A percentile compares a stretch with the other conserved stretches of the same genome.
These are phyloP conservation scores for Nemania diffusa DNA, from an alignment of 2,329 filamentous ascomycete genomes.

Conservation along the genomic window DNA sequence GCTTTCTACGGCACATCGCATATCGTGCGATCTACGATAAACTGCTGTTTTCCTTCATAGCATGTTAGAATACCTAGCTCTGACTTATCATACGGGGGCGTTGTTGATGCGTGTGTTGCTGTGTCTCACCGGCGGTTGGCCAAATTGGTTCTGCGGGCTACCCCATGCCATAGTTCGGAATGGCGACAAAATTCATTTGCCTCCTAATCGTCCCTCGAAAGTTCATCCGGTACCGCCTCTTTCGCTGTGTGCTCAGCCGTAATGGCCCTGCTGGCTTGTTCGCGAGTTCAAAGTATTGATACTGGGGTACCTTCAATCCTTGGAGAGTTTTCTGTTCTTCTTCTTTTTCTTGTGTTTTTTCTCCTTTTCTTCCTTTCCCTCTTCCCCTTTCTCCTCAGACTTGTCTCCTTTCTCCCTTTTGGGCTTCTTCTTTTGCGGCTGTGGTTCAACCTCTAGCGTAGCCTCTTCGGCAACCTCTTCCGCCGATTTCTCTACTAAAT, in stretches of 20 bases:
- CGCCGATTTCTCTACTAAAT: slow-evolving; percentile 39
- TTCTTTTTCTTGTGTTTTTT: slow-evolving; percentile 42
- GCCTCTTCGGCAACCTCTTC: slow-evolving; percentile 50
- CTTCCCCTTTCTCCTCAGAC: slow-evolving; percentile 48
- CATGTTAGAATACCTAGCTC: background rate
- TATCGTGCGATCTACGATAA: background rate
- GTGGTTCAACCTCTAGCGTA: slow-evolving; percentile 1
- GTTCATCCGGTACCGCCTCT: no score
- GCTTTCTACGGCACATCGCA: background rate
- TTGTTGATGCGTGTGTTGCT: background rate
- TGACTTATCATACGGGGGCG: background rate
- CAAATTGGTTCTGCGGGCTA: background rate
- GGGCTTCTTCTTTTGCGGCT: slow-evolving; percentile 56
- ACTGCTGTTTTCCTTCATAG: background rate
- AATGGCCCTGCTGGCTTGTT: background rate
- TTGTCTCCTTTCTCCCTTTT: slow-evolving; percentile 52
- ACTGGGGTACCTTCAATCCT: slow-evolving; percentile 16
- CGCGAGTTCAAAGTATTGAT: slow-evolving; percentile 2
- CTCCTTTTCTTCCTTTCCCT: slow-evolving; percentile 35
- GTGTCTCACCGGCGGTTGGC: background rate
- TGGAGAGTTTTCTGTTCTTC: slow-evolving; percentile 46
- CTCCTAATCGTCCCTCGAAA: no score
- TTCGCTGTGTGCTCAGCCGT: no score
- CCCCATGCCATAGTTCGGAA: no score
- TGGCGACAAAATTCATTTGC: no score